phyloP scores from a whole-genome alignment of 2,329 filamentous ascomycete genomes.

The Fusarium succisae region DNA sequence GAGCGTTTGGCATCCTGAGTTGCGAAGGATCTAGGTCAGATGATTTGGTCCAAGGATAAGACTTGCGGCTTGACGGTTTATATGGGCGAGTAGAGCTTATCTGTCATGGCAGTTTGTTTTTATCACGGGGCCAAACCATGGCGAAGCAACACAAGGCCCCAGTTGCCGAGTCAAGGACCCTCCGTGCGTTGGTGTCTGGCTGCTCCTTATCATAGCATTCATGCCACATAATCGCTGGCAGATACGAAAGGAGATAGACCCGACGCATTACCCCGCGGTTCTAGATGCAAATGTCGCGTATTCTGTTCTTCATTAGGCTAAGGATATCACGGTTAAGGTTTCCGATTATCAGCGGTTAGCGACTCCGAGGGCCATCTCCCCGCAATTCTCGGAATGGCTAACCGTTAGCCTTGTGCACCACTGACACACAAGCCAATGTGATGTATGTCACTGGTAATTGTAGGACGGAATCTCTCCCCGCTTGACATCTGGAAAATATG shows the following conservation, averaged over 20 bases:
- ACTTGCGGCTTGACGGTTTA: neutral
- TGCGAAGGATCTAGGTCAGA: neutral
- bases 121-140: neutral
- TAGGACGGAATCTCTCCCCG: fast-evolving
- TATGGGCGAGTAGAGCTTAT: neutral
- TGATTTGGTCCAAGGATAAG: neutral
- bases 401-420: neutral
- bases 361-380: neutral
- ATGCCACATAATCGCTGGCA: neutral
- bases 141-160: neutral
- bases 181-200: neutral
- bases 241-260: neutral
- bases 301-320: neutral
- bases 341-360: neutral
- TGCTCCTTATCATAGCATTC: neutral
- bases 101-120: neutral
- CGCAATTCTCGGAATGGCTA: slow-evolving; percentile 1
- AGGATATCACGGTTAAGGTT: neutral
- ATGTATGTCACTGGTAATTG: neutral
- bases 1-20: neutral
- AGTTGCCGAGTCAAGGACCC: neutral
- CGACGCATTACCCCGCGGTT: neutral
- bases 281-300: neutral
- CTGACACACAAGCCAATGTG: too few species aligned
- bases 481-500: neutral